Evolutionary conservation across 225 moss, liverwort and hornwort species (phyloP).

Genomic region (Polytrichum formosum): DNA sequence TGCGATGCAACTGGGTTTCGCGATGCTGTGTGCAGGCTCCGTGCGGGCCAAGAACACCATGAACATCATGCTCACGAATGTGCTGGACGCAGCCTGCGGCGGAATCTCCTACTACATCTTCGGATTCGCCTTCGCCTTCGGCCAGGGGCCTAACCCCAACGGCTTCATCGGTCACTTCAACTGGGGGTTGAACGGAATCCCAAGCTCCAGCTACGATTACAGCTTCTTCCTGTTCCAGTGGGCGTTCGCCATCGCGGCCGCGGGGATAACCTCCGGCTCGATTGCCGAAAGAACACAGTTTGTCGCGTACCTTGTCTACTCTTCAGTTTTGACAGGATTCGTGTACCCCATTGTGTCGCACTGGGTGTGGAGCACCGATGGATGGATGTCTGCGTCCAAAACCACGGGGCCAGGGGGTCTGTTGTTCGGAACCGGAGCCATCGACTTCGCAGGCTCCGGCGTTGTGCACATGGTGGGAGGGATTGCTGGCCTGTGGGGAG

Average conservation of each 20-base stretch:
- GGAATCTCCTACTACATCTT: constrained; percentile 86
- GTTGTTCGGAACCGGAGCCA: constrained; percentile 54
- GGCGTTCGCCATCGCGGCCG: constrained; percentile 79
- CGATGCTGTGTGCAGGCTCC: constrained; percentile 92
- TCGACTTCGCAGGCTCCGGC: constrained; percentile 76
- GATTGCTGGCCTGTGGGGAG: constrained; percentile 66
- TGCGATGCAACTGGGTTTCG: constrained; percentile 93
- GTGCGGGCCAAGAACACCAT: constrained; percentile 89
- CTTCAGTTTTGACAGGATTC: constrained; percentile 66
- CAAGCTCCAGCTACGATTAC: constrained; percentile 36
- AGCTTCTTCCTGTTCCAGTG: constrained; percentile 72
- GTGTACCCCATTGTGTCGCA: constrained; percentile 74
- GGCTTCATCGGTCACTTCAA: constrained; percentile 81
- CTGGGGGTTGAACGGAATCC: constrained; percentile 38
- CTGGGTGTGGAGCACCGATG: constrained; percentile 60
- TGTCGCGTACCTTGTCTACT: constrained; percentile 62
- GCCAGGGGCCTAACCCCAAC: constrained; percentile 38
- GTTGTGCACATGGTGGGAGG: constrained; percentile 87
- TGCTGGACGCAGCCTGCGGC: constrained; percentile 84
- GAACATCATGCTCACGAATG: constrained; percentile 93
- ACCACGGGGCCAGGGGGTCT: background rate
- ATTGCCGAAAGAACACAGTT: constrained; percentile 78
- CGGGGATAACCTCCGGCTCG: constrained; percentile 71
- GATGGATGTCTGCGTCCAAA: constrained; percentile 33
- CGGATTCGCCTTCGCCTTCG: constrained; percentile 87